These are phyloP conservation scores for Coniochaeta hoffmannii DNA, from an alignment of 2,329 filamentous ascomycete genomes.

Conservation along the genomic window DNA sequence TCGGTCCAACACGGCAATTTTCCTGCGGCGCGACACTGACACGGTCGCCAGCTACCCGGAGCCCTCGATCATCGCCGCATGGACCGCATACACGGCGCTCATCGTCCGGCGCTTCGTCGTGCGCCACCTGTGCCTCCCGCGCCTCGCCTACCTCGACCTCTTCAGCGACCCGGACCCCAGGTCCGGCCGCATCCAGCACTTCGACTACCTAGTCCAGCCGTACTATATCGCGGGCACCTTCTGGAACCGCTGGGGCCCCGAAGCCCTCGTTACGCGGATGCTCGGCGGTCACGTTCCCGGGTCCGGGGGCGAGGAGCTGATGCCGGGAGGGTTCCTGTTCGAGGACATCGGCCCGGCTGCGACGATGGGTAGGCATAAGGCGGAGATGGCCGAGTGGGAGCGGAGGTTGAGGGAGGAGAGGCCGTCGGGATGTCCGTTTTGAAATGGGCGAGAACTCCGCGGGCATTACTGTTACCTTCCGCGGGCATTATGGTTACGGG, in stretches of 20 bases:
- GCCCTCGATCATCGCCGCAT: constrained; percentile 27
- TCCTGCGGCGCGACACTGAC: neutral
- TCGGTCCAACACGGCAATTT: too few species aligned
- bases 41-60: constrained; percentile 30
- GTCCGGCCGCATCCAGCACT: constrained; percentile 42
- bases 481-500: too few species aligned
- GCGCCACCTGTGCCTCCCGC: constrained; percentile 53
- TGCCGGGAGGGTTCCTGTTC: constrained; percentile 44
- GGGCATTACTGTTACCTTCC: too few species aligned
- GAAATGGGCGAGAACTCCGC: neutral
- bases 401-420: constrained; percentile 26
- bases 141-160: constrained; percentile 31
- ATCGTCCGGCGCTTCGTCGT: constrained; percentile 45
- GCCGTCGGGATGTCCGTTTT: constrained; percentile 42
- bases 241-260: constrained; percentile 56
- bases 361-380: constrained; percentile 43
- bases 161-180: constrained; percentile 42
- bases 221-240: constrained; percentile 55
- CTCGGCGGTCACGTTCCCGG: constrained; percentile 39
- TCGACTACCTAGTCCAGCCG: constrained; percentile 52
- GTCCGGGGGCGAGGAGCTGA: constrained; percentile 24
- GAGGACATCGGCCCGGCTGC: constrained; percentile 55
- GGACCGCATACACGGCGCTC: constrained; percentile 40
- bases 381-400: constrained; percentile 34
- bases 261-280: constrained; percentile 38